Conservation (phyloP, 2,329 filamentous ascomycete species). For the Fusarium sp. region DNA sequence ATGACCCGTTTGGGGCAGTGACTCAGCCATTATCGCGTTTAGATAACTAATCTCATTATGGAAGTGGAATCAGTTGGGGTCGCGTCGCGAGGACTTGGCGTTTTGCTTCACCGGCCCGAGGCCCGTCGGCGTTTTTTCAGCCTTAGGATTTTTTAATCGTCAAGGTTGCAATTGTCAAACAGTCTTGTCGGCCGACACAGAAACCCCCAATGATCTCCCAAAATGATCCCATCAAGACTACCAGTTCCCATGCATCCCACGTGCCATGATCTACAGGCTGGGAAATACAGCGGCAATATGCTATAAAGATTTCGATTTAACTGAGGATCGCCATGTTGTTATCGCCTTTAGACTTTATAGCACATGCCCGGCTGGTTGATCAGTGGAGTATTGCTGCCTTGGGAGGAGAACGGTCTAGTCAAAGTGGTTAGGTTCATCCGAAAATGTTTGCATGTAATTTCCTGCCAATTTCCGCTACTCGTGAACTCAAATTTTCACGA, state of each 20-base stretch:
- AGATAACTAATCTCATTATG: constrained; percentile 13
- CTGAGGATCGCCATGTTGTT: background rate
- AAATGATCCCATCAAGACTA: background rate
- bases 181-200: background rate
- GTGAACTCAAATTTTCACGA: background rate
- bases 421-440: background rate
- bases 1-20: constrained; percentile 16
- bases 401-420: background rate
- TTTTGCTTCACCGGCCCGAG: background rate
- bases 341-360: background rate
- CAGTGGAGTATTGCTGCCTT: constrained; percentile 9
- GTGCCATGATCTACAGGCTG: background rate
- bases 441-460: background rate
- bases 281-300: background rate
- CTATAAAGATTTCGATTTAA: fast-evolving
- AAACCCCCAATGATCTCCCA: background rate
- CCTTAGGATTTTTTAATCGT: background rate
- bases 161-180: background rate
- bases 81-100: constrained; percentile 10
- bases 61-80: constrained; percentile 14
- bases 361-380: background rate
- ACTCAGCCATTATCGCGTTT: background rate
- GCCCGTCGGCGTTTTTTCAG: background rate
- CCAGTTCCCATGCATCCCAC: background rate
- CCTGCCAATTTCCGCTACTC: constrained; percentile 15